These are phyloP conservation scores for Deinandra increscens DNA, from an alignment of 129 eudicot species.

Conservation along the genomic window DNA sequence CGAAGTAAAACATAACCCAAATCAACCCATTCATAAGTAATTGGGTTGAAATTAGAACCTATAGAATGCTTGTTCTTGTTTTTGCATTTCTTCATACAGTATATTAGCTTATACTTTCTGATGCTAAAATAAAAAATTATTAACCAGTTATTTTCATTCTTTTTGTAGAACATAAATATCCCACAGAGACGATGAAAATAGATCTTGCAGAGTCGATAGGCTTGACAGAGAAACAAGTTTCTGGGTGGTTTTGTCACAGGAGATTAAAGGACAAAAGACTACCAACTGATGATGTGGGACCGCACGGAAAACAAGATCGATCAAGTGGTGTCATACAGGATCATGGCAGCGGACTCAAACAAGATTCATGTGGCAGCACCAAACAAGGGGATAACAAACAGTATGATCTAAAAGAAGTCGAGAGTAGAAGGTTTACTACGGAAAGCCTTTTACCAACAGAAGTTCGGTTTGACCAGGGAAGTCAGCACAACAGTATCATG, in stretches of 20 bases:
- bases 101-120: not conserved
- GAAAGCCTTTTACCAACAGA: slow-evolving; percentile 45
- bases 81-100: not conserved
- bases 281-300: slow-evolving; percentile 45
- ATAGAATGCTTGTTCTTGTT: not conserved
- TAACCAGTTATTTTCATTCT: not conserved
- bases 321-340: slow-evolving; percentile 92
- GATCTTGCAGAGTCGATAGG: slow-evolving; percentile 70
- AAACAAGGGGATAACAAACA: slow-evolving; percentile 72
- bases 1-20: not conserved
- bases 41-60: not conserved
- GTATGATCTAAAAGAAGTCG: slow-evolving; percentile 73
- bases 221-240: slow-evolving; percentile 87
- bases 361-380: slow-evolving; percentile 99
- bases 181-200: slow-evolving; percentile 61
- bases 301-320: slow-evolving; percentile 76
- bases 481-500: slow-evolving; percentile 33
- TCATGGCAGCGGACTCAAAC: slow-evolving; percentile 85
- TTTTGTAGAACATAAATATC: slow-evolving; percentile 83
- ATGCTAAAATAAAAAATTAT: not conserved
- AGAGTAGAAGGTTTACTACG: slow-evolving; percentile 57
- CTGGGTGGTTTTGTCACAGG: slow-evolving; percentile 99
- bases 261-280: slow-evolving; percentile 80
- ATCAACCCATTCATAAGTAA: not conserved
- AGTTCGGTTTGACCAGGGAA: slow-evolving; percentile 47